Evolutionary conservation across 768 basidiomycete genomes (phyloP), one percentile per base, ranked within the genome.

Genomic region (Tricholoma bakamatsutake): DNA sequence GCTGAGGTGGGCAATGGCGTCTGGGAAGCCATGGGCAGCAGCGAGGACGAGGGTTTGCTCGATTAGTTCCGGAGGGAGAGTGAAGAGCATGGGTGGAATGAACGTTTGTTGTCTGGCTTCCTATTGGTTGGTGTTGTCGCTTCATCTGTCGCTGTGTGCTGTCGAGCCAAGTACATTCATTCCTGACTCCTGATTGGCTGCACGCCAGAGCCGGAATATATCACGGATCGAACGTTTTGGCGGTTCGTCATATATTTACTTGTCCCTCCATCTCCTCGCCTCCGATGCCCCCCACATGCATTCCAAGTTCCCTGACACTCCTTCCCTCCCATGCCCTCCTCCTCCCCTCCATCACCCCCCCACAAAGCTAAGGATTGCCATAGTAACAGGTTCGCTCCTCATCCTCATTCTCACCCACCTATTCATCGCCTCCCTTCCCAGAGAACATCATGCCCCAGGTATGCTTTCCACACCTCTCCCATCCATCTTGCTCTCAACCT

Each of bases 1-100:
- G 11, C 57, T 48, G 10, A 63, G 56, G 21, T 49, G 55, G 11
- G 64, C 60, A 28, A 61, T 60, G 8, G 59, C 55, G 17, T 39
- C 45, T 30, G 60, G 62, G 18, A 61, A 61, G 11, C 57, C 57
- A 21, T 34, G 24, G 8, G 57, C 50, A n/a, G 60, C 62, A 11
- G 56, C 13, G 10, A 60, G 47, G 17, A 63, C 52, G 5, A 65
- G 56, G 4, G 53, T 51, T 46, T 60, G 57, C 31, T 65, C 64
- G 0, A 65, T n/a, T 5, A 65, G 42, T 50, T 65, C 64, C 13
- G 57, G 21, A 15, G 64, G 62, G 8, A 65, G 42, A 5, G 57
- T 27, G 7, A 61, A 59, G n/a, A n/a, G n/a, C n/a, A n/a, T n/a
- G n/a, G n/a, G n/a, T n/a, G n/a, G n/a, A n/a, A n/a, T n/a, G n/a